Percentiles rank a stretch among this genome's conserved stretches.
These are phyloP conservation scores for Trifolium fragiferum DNA, from an alignment of 306 rosid species.

Conservation along the genomic window DNA sequence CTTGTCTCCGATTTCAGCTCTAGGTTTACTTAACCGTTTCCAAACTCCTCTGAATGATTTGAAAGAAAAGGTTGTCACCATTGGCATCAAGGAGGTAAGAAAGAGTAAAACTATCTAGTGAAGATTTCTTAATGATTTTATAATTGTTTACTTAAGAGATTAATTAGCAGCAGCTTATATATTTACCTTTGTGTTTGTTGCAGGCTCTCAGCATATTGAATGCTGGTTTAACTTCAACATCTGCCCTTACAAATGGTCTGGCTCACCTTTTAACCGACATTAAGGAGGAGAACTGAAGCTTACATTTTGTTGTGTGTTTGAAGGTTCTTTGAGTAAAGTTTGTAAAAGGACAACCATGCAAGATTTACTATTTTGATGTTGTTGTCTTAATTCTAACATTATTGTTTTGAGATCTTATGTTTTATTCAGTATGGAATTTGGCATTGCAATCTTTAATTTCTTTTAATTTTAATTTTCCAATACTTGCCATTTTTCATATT, in stretches of 20 bases:
- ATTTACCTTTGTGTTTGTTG: background rate
- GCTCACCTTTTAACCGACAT: background rate
- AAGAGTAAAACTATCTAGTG: too few relatives aligned
- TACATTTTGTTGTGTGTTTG: background rate
- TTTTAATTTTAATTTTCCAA: too few relatives aligned
- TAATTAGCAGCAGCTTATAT: too few relatives aligned
- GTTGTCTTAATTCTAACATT: background rate
- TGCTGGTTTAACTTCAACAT: background rate
- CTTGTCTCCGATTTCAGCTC: background rate
- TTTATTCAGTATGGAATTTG: too few relatives aligned
- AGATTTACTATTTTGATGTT: background rate
- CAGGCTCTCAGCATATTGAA: background rate
- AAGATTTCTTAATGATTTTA: too few relatives aligned
- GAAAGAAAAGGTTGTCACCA: background rate
- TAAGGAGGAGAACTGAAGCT: background rate
- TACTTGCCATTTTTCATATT: too few relatives aligned
- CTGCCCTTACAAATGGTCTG: background rate
- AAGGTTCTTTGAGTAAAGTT: background rate
- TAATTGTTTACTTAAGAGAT: background rate
- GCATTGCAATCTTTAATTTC: too few relatives aligned
- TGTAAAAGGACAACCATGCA: background rate
- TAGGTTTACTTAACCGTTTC: too few relatives aligned
- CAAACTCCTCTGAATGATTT: too few relatives aligned
- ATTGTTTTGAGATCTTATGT: background rate
- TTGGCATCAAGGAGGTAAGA: background rate